Base-by-base conservation (phyloP, 148 eudicot genomes). In the Hydrangea macrophylla region DNA sequence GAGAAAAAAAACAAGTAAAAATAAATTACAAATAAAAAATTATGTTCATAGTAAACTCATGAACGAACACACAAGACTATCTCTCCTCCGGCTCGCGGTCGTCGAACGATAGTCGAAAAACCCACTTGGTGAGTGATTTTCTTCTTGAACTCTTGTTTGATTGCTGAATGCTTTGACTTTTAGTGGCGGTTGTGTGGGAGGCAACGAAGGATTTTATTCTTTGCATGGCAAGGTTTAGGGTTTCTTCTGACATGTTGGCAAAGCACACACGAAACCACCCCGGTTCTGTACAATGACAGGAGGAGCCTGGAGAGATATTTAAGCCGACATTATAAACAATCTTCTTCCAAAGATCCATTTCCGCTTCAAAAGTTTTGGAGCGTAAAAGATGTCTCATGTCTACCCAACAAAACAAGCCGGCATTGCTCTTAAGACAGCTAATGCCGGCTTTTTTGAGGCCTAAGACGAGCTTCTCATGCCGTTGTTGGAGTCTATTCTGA, bases 241-340 rank as follows among this genome's bases (percentile, higher is more conserved):
- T 82, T 0, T 85, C 78, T 4, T 80, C 85, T 0, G 84, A 77
- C 85, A 91, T 78, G 67, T 88, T 88, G 0, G 97, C 95, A 33
- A 86, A 91, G 30, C 97, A 91, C 5, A 86, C 74, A 26, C 97
- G 74, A 23, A 88, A 91, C 95, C 95, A 91, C 0, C 97, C 97
- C 2, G 97, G 97, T 66, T 88, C 95, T 4, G 54, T 0, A 53
- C 92, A 88, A 70, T 91, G 97, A 40, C 92, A 91, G 0, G 95
- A 88, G 1, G 90, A 86, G 9, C 97, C 95, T 2, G 97, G 92
- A 0, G 95, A 86, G 3, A 91, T 76, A 30, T 91, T 91, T 28
- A 91, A 42, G 24, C 82, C 86, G 0, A 88, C 86, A 13, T 83
- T 71, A 48, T 81, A 86, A 0, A 91, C 79, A 9, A 91, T 74